Evolutionary conservation across 345 rosid genomes (phyloP).

Genomic region (Psidium friedrichsthalianum): DNA sequence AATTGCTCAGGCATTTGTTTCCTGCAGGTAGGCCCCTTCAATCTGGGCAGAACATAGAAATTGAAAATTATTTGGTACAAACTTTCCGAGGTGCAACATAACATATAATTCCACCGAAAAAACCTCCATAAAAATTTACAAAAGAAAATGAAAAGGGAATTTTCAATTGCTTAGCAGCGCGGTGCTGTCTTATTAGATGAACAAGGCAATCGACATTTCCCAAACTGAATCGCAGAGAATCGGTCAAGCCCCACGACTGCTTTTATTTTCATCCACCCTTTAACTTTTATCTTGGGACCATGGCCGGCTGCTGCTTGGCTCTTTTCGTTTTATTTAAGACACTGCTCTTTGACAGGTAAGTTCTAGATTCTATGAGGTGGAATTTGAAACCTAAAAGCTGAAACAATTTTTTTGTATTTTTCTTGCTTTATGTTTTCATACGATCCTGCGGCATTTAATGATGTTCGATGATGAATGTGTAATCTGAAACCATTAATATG

Average conservation of each 20-base stretch:
- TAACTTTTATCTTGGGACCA: neutral
- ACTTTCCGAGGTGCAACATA: neutral
- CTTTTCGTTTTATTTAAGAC: neutral
- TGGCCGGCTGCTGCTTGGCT: neutral
- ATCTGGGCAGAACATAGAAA: neutral
- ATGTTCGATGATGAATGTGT: too few species aligned
- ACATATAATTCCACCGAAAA: neutral
- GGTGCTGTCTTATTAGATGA: neutral
- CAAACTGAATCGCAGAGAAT: neutral
- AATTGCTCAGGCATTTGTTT: constrained; percentile 16
- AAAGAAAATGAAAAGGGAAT: neutral
- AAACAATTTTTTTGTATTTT: too few species aligned
- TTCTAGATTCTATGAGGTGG: too few species aligned
- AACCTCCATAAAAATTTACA: neutral
- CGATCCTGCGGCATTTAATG: too few species aligned
- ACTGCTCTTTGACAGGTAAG: neutral
- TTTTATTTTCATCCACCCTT: neutral
- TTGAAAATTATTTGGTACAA: neutral
- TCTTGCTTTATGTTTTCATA: too few species aligned
- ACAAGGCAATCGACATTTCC: neutral
- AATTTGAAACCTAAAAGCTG: too few species aligned
- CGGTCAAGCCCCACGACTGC: neutral
- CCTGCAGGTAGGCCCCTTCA: constrained; percentile 7
- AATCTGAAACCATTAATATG: too few species aligned
- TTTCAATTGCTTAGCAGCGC: neutral